Evolutionary conservation across 495 filamentous ascomycete genomes (phyloP).

Genomic region (Xylaria acuta): DNA sequence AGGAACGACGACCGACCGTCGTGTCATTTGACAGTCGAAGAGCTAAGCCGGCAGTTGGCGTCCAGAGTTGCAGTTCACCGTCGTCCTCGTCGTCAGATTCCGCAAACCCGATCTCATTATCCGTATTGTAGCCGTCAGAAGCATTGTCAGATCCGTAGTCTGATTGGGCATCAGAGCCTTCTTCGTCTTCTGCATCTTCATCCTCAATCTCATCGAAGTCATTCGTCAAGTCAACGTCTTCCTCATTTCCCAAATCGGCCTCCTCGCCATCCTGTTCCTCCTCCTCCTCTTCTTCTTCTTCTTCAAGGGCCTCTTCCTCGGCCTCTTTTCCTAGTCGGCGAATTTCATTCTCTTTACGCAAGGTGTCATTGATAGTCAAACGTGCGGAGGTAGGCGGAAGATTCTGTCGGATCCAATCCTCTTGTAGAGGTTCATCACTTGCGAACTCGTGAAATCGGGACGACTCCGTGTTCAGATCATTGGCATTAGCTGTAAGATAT

Average conservation of each 20-base stretch:
- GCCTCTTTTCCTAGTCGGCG: slow-evolving; percentile 87
- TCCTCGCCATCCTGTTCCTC: too few species aligned
- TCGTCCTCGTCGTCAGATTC: slow-evolving; percentile 84
- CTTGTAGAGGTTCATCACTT: slow-evolving; percentile 76
- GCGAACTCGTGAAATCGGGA: slow-evolving; percentile 92
- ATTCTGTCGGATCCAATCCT: slow-evolving; percentile 82
- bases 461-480: slow-evolving; percentile 69
- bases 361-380: slow-evolving; percentile 86
- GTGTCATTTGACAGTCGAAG: slow-evolving; percentile 44
- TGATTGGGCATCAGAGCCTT: slow-evolving; percentile 54
- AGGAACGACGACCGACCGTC: slow-evolving; percentile 47
- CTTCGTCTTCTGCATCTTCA: slow-evolving; percentile 51
- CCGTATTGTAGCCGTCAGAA: slow-evolving; percentile 88
- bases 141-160: slow-evolving; percentile 70
- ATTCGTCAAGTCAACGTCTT: slow-evolving; percentile 46
- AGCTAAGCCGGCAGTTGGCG: slow-evolving; percentile 63
- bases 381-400: slow-evolving; percentile 63
- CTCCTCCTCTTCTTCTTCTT: slow-evolving; percentile 70
- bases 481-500: slow-evolving; percentile 56
- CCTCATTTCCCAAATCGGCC: slow-evolving; percentile 56
- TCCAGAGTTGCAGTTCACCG: slow-evolving; percentile 81
- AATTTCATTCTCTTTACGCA: slow-evolving; percentile 89
- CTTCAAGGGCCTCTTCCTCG: slow-evolving; percentile 81
- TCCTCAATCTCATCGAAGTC: slow-evolving; percentile 48
- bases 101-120: slow-evolving; percentile 93